Evolutionary conservation across 2,329 filamentous ascomycete genomes (phyloP), one percentile per base, ranked within the genome.

Genomic region (Alternaria solani): DNA sequence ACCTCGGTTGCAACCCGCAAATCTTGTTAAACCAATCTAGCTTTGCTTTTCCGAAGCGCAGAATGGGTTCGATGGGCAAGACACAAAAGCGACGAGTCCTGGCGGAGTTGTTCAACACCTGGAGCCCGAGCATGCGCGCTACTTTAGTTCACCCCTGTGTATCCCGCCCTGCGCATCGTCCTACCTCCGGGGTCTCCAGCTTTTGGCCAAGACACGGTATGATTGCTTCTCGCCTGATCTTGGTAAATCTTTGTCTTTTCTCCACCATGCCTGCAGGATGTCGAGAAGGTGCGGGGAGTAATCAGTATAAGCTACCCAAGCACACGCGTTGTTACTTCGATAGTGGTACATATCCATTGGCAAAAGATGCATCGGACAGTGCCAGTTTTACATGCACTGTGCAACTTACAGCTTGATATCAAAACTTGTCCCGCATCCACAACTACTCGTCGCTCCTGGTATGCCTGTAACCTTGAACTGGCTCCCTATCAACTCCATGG

Each of bases 381-480:
- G n/a, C 32, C 32, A 48, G 23, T 0, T 1, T 3, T 34, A 18
- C 32, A 5, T 25, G 32, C 23, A 25, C n/a, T 32, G 18, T 32
- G 36, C 32, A 26, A 28, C 51, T 65, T 57, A 77, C 57, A 78
- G 57, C 59, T 94, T 93, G 67, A 98, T 93, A 81, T 98, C 95
- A 80, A 99, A 99, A 77, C 94, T 98, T 16, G 94, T 97, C 7
- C 95, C 95, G 79, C 95, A 99, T 1, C 95, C 95, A 82, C 95
- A 99, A 78, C 92, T 97, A 80, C 94, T 98, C 59, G 91, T 93
- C 5, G 95, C 95, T 41, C 88, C 84, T 0, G 95, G 95, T 74
- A 98, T 99, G 71, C 96, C 94, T 62, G 93, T 89, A 73, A 99
- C 93, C 84, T 96, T 97, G 80, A 99, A 99, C 81, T 98, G 94